phyloP scores from a whole-genome alignment of 2,329 filamentous ascomycete species.

The Trichoderma gracile region DNA sequence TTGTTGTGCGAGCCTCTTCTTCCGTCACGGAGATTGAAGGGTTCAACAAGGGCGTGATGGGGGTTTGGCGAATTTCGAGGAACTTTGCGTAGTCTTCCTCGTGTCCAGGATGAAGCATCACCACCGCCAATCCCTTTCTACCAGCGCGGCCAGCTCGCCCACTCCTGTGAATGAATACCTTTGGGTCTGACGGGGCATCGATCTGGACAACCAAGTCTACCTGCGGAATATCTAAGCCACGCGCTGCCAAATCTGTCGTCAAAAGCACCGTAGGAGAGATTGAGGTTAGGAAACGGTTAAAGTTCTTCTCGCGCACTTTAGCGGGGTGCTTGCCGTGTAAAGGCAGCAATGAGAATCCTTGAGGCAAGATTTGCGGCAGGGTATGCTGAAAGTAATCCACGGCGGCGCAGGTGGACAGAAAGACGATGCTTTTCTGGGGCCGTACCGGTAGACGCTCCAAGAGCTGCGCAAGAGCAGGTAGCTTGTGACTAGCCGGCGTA shows the following conservation, averaged over 20 bases:
- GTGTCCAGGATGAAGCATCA: slow-evolving; percentile 78
- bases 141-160: slow-evolving; percentile 89
- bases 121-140: slow-evolving; percentile 77
- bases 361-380: slow-evolving; percentile 70
- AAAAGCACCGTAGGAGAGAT: slow-evolving; percentile 77
- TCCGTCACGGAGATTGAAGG: slow-evolving; percentile 60
- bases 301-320: slow-evolving; percentile 86
- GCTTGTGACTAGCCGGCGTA: slow-evolving; percentile 74
- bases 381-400: slow-evolving; percentile 92
- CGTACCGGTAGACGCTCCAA: slow-evolving; percentile 68
- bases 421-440: slow-evolving; percentile 85
- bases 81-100: slow-evolving; percentile 92
- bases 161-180: slow-evolving; percentile 91
- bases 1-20: slow-evolving; percentile 59
- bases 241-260: slow-evolving; percentile 88
- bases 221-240: slow-evolving; percentile 87
- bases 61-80: slow-evolving; percentile 82
- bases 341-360: slow-evolving; percentile 69
- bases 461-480: slow-evolving; percentile 71
- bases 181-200: slow-evolving; percentile 80
- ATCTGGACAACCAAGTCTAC: slow-evolving; percentile 91
- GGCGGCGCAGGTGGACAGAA: slow-evolving; percentile 88
- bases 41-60: slow-evolving; percentile 64
- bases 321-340: slow-evolving; percentile 91
- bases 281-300: slow-evolving; percentile 74